Evolutionary conservation across 805 yeast genomes (phyloP).

Genomic region (Diddensiella caesifluorescens): DNA sequence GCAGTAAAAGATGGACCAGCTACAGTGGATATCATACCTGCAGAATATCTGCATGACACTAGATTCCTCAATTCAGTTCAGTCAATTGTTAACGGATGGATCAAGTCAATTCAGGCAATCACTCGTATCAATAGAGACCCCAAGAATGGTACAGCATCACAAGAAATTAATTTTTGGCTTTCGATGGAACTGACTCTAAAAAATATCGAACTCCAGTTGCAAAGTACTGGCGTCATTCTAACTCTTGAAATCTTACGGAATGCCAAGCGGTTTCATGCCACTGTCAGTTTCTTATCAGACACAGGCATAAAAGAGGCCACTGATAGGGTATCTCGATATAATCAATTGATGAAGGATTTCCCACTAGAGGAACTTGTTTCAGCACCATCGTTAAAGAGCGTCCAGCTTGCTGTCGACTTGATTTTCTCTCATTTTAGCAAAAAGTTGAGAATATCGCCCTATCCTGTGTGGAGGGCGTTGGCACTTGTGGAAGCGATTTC

Average conservation of each 20-base stretch:
- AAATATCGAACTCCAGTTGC: slow-evolving; percentile 53
- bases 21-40: slow-evolving; percentile 31
- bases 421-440: slow-evolving; percentile 57
- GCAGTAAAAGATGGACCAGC: slow-evolving; percentile 21
- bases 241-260: slow-evolving; percentile 57
- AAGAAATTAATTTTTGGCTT: slow-evolving; percentile 76
- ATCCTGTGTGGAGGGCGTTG: slow-evolving; percentile 62
- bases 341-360: slow-evolving; percentile 60
- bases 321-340: slow-evolving; percentile 48
- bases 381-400: slow-evolving; percentile 40
- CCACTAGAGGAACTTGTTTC: slow-evolving; percentile 58
- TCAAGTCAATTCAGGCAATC: slow-evolving; percentile 52
- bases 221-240: slow-evolving; percentile 46
- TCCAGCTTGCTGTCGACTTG: slow-evolving; percentile 41
- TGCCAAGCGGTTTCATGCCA: slow-evolving; percentile 76
- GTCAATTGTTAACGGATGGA: slow-evolving; percentile 67
- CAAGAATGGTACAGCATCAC: slow-evolving; percentile 50
- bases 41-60: slow-evolving; percentile 43
- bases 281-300: slow-evolving; percentile 66
- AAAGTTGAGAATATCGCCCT: slow-evolving; percentile 51
- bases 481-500: slow-evolving; percentile 62
- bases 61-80: slow-evolving; percentile 65
- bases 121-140: slow-evolving; percentile 51
- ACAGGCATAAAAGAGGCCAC: slow-evolving; percentile 58
- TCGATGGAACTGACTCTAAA: slow-evolving; percentile 58